Base-by-base conservation (phyloP, 1,284 basidiomycete genomes). In the Malassezia nana region DNA sequence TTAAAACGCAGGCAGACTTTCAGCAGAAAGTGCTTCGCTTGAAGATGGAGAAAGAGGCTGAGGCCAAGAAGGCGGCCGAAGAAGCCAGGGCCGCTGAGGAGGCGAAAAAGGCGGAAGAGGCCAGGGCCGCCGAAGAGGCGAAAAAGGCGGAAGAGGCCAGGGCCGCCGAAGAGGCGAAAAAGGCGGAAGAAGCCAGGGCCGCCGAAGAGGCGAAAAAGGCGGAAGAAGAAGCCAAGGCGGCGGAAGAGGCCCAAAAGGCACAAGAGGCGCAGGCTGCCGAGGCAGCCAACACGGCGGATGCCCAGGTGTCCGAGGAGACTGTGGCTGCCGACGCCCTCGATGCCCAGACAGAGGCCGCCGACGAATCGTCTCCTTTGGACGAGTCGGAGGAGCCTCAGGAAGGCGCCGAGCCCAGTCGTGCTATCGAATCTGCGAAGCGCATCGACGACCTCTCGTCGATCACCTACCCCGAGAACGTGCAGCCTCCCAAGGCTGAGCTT, bases 381-480 rank as follows among this genome's bases (percentile, higher is more conserved):
- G 35, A 40, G 25, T 2, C 24, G 15, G 32, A 55, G 28, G 42
- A 51, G 25, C 10, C 47, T 2, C n/a, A 52, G 46, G 16, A 54
- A 13, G 50, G 48, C 29, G 49, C 60, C 28, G 87, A 48, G 26
- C 46, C 29, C 18, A 50, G 24, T 25, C 53, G 48, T 8, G 53
- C 54, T n/a, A 30, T 51, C 6, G 44, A 50, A 32, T 20, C 10
- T 7, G 53, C 53, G 29, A 81, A 83, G 41, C 79, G 82, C 55
- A 94, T 98, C 63, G 84, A 89, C 55, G 84, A 92, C 75, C 80
- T 98, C 47, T 79, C 78, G 38, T 78, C 81, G 51, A 81, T 96
- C 43, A 76, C 80, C 20, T 99, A 99, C 72, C 91, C 91, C 4
- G 82, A 83, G 54, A 83, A 85, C 41, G 81, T 91, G 74, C 80